Evolutionary conservation across 495 filamentous ascomycete species (phyloP).

Genomic region (Cairneyella variabilis): DNA sequence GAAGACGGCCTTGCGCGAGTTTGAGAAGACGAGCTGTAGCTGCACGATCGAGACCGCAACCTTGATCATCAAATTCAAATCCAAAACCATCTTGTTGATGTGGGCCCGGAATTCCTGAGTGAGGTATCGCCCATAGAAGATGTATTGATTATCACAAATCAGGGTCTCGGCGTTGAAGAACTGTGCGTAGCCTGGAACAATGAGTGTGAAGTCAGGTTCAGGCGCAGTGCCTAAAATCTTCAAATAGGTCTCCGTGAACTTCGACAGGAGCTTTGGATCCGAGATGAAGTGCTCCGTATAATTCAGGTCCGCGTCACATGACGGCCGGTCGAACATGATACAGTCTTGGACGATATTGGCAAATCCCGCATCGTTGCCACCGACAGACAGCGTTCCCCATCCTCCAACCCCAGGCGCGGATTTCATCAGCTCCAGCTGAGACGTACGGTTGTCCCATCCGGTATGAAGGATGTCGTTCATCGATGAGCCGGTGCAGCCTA

Average conservation of each 20-base stretch:
- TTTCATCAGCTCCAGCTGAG: conserved; percentile 37
- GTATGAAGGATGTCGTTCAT: conserved; percentile 6
- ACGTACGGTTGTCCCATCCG: conserved; percentile 11
- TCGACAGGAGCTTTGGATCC: neutral
- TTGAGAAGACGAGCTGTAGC: conserved; percentile 11
- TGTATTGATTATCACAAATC: conserved; percentile 33
- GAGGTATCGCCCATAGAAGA: conserved; percentile 11
- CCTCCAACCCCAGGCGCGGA: conserved; percentile 18
- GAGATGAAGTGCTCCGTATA: conserved; percentile 20
- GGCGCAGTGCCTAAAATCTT: conserved; percentile 31
- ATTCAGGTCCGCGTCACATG: conserved; percentile 35
- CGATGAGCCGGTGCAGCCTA: conserved; percentile 13
- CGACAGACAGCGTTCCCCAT: conserved; percentile 39
- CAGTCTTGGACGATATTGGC: conserved; percentile 43
- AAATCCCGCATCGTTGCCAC: conserved; percentile 49
- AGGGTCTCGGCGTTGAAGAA: conserved; percentile 45
- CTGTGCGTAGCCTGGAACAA: conserved; percentile 42
- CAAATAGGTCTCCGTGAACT: conserved; percentile 32
- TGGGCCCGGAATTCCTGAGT: conserved; percentile 8
- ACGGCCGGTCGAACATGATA: conserved; percentile 37
- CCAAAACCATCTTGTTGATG: conserved; percentile 6
- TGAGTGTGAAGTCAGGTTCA: conserved; percentile 39
- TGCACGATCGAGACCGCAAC: conserved; percentile 7
- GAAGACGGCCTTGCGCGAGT: conserved; percentile 7
- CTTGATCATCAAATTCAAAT: conserved; percentile 11